Conservation (phyloP, 805 yeast species). For the Yamadazyma akitaensis region DNA sequence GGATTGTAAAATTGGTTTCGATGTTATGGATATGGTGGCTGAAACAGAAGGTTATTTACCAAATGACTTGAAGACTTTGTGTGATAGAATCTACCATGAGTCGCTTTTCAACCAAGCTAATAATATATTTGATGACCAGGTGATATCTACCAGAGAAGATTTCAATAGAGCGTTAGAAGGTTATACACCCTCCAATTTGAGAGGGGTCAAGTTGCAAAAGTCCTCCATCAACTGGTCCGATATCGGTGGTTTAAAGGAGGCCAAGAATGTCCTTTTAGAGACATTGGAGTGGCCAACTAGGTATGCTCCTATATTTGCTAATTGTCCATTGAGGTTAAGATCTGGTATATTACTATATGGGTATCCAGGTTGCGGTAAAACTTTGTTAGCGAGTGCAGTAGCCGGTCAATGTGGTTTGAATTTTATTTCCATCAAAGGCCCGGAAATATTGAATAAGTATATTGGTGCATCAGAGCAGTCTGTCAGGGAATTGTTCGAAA, state of each 20-base stretch:
- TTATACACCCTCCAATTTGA: constrained; percentile 73
- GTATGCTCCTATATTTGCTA: constrained; percentile 90
- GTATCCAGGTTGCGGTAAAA: constrained; percentile 97
- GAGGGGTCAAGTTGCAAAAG: constrained; percentile 85
- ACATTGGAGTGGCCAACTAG: constrained; percentile 97
- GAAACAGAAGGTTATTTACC: constrained; percentile 92
- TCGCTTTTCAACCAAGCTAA: constrained; percentile 21
- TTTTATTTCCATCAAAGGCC: constrained; percentile 92
- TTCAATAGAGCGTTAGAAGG: constrained; percentile 60
- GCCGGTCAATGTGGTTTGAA: constrained; percentile 93
- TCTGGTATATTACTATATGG: constrained; percentile 92
- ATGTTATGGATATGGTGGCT: constrained; percentile 44
- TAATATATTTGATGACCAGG: constrained; percentile 12
- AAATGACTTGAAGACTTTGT: constrained; percentile 67
- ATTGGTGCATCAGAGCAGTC: constrained; percentile 97
- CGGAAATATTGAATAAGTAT: constrained; percentile 90
- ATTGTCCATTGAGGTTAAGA: constrained; percentile 80
- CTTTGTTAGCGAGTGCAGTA: constrained; percentile 86
- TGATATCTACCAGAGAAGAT: constrained; percentile 25
- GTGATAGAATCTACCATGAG: constrained; percentile 67
- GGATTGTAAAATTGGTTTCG: constrained; percentile 34
- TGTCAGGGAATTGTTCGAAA: constrained; percentile 86
- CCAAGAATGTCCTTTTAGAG: constrained; percentile 73
- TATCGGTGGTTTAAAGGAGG: constrained; percentile 81
- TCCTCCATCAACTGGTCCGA: constrained; percentile 76